Evolutionary conservation across 2,329 filamentous ascomycete species (phyloP).

Genomic region (Albifimbria verrucaria): DNA sequence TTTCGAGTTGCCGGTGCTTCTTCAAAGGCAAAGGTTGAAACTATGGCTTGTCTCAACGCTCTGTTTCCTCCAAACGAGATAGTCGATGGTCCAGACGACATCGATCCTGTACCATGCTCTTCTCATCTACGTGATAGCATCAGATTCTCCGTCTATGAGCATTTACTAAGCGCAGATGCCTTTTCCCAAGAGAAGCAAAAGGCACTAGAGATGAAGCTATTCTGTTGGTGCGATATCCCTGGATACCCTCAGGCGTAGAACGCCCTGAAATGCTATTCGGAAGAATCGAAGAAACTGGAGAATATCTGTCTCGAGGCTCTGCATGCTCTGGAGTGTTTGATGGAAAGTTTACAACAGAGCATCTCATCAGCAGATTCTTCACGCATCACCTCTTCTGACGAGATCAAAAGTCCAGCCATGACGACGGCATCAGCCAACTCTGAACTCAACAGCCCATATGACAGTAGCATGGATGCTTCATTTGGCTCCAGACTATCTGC

Average conservation of each 20-base stretch:
- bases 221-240: slow-evolving; percentile 28
- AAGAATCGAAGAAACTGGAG: slow-evolving; percentile 32
- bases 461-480: slow-evolving; percentile 8
- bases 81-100: slow-evolving; percentile 15
- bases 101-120: slow-evolving; percentile 25
- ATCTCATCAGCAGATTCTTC: slow-evolving; percentile 8
- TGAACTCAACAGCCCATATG: slow-evolving; percentile 4
- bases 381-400: slow-evolving; percentile 4
- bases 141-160: slow-evolving; percentile 30
- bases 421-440: neutral
- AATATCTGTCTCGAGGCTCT: slow-evolving; percentile 22
- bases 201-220: slow-evolving; percentile 26
- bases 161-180: slow-evolving; percentile 24
- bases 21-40: slow-evolving; percentile 12
- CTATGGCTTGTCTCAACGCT: slow-evolving; percentile 33
- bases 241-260: slow-evolving; percentile 24
- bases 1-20: neutral
- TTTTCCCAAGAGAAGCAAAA: slow-evolving; percentile 15
- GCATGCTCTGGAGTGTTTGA: slow-evolving; percentile 10
- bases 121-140: slow-evolving; percentile 29
- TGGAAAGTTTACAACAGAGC: neutral
- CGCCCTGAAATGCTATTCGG: slow-evolving; percentile 25
- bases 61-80: slow-evolving; percentile 27
- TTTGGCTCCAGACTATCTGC: slow-evolving; percentile 3
- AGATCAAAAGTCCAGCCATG: neutral